A percentile compares a stretch with the other conserved stretches of the same genome.
phyloP scores from a whole-genome alignment of 805 yeast genomes.

The Nakazawaea ernobii region DNA sequence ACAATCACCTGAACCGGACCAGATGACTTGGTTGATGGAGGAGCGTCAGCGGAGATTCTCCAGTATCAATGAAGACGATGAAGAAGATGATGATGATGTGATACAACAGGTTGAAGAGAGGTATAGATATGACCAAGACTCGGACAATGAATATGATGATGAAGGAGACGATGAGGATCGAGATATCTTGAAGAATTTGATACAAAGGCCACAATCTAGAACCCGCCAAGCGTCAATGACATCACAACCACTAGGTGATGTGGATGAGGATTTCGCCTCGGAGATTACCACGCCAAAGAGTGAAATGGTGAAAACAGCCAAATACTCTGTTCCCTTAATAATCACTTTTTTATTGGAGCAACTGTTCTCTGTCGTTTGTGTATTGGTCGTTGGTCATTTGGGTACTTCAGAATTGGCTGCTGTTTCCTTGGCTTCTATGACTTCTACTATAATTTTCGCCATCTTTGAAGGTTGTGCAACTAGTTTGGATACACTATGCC shows the following conservation, averaged over 20 bases:
- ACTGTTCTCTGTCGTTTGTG: constrained; percentile 70
- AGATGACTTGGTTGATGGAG: constrained; percentile 30
- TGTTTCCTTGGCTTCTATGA: constrained; percentile 71
- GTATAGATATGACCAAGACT: constrained; percentile 1
- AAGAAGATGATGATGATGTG: constrained; percentile 9
- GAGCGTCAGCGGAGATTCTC: constrained; percentile 28
- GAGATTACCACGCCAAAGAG: constrained; percentile 19
- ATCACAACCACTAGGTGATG: constrained; percentile 12
- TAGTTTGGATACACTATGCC: constrained; percentile 70
- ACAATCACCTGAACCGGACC: constrained; percentile 25
- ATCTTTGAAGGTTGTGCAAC: constrained; percentile 74
- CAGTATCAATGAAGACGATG: constrained; percentile 6
- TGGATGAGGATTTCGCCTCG: constrained; percentile 26
- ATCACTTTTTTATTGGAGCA: constrained; percentile 66
- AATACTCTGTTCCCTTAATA: constrained; percentile 51
- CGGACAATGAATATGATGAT: background rate
- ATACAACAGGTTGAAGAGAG: constrained; percentile 12
- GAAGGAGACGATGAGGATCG: background rate
- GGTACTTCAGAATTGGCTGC: constrained; percentile 74
- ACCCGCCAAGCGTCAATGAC: constrained; percentile 4
- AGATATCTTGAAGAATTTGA: constrained; percentile 7
- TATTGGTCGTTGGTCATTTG: constrained; percentile 70
- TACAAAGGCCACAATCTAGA: background rate
- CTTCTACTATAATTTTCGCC: constrained; percentile 70
- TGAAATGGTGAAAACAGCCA: constrained; percentile 30